Evolutionary conservation across 805 yeast genomes (phyloP).

Genomic region (Starmera amethionina): DNA sequence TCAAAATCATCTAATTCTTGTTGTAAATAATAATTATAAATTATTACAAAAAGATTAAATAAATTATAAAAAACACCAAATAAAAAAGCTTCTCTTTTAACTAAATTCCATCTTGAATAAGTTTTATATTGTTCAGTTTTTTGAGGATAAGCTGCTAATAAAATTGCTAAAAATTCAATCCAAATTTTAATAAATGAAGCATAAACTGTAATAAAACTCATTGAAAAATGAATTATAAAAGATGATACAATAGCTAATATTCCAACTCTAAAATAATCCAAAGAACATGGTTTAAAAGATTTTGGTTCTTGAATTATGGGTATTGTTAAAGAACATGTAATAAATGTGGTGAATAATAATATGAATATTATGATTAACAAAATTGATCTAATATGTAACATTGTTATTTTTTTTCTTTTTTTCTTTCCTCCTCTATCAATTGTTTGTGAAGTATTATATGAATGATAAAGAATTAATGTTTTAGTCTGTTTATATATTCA

Average conservation of each 20-base stretch:
- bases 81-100: slow-evolving; percentile 27
- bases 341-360: not conserved
- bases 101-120: slow-evolving; percentile 26
- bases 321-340: slow-evolving; percentile 1
- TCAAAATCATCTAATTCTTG: not conserved
- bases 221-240: slow-evolving; percentile 15
- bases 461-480: too few relatives aligned
- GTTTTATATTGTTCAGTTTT: slow-evolving; percentile 16
- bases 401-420: too few relatives aligned
- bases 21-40: slow-evolving; percentile 21
- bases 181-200: slow-evolving; percentile 25
- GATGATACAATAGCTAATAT: slow-evolving; percentile 27
- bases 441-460: too few relatives aligned
- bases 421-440: too few relatives aligned
- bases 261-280: slow-evolving; percentile 29
- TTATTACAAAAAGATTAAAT: slow-evolving; percentile 22
- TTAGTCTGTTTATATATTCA: too few relatives aligned
- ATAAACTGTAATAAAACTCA: slow-evolving; percentile 19
- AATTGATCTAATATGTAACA: too few relatives aligned
- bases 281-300: slow-evolving; percentile 24
- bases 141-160: slow-evolving; percentile 31
- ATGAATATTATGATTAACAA: not conserved
- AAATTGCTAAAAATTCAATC: slow-evolving; percentile 24
- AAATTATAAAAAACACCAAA: slow-evolving; percentile 20
- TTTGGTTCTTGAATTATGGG: slow-evolving; percentile 6